phyloP scores from a whole-genome alignment of 805 yeast genomes.

The Priceomyces melissophilus region DNA sequence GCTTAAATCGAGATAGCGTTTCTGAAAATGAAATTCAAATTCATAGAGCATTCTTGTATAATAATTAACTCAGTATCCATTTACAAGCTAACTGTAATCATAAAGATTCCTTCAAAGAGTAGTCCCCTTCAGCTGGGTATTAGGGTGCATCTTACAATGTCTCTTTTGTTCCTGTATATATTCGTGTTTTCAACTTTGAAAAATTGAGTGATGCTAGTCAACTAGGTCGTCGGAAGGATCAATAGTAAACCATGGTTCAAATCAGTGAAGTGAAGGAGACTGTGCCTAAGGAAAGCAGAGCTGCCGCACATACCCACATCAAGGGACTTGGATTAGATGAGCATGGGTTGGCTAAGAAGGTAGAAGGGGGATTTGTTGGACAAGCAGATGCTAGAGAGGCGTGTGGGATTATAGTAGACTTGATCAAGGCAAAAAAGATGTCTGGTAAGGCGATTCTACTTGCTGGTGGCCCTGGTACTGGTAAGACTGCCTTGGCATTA shows the following conservation, averaged over 20 bases:
- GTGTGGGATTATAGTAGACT: conserved; percentile 90
- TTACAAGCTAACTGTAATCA: too few species aligned
- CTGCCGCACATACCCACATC: conserved; percentile 97
- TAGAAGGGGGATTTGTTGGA: conserved; percentile 88
- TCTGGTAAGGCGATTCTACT: conserved; percentile 93
- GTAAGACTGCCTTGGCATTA: conserved; percentile 94
- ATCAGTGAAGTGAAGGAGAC: conserved; percentile 71
- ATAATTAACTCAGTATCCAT: too few species aligned
- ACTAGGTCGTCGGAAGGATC: neutral
- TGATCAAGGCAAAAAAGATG: conserved; percentile 88
- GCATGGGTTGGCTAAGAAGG: conserved; percentile 73
- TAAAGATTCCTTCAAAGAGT: too few species aligned
- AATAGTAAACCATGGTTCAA: conserved; percentile 54
- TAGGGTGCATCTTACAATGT: too few species aligned
- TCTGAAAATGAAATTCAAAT: too few species aligned
- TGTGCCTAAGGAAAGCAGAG: conserved; percentile 54
- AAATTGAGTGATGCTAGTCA: conserved; percentile 3
- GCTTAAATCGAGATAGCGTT: too few species aligned
- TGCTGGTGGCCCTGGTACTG: conserved; percentile 98
- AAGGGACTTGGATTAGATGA: conserved; percentile 93
- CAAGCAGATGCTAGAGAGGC: conserved; percentile 80
- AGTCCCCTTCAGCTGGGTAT: too few species aligned
- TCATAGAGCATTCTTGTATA: too few species aligned
- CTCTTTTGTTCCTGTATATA: conserved; percentile 3
- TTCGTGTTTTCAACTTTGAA: neutral